phyloP scores from a whole-genome alignment of 2,329 filamentous ascomycete genomes.

The Ascochyta fabae region DNA sequence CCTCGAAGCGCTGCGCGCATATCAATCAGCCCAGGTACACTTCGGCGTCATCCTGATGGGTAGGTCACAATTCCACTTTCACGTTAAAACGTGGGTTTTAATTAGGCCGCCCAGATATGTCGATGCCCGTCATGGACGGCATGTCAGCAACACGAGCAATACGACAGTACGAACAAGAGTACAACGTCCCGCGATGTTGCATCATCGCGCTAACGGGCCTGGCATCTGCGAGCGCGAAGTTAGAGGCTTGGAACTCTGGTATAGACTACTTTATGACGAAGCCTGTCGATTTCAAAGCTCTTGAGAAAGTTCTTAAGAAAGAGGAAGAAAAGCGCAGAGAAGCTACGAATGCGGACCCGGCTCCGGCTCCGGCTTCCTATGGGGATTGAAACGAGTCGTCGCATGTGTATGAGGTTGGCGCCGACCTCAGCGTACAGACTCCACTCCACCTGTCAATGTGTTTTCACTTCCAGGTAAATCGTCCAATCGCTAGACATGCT shows the following conservation, averaged over 20 bases:
- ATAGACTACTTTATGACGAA: constrained; percentile 45
- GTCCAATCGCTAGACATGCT: no score
- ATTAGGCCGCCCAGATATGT: constrained; percentile 32
- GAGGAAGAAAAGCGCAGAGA: constrained; percentile 7
- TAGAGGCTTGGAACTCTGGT: constrained; percentile 39
- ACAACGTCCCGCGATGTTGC: constrained; percentile 20
- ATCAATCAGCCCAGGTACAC: constrained; percentile 19
- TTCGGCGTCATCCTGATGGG: constrained; percentile 45
- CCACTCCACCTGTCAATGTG: no score
- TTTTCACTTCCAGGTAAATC: no score
- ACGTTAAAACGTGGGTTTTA: not conserved
- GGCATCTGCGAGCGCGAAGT: constrained; percentile 29
- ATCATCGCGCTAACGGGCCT: constrained; percentile 43
- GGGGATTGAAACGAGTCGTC: not conserved
- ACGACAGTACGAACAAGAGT: constrained; percentile 35
- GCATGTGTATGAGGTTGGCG: not conserved
- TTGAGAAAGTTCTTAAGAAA: constrained; percentile 27
- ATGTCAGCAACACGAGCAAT: constrained; percentile 44
- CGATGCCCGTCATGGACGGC: constrained; percentile 49
- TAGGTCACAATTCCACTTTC: constrained; percentile 5
- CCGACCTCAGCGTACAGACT: not conserved
- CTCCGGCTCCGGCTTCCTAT: not conserved
- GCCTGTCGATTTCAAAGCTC: constrained; percentile 37
- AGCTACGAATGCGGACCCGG: not conserved
- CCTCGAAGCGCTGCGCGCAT: constrained; percentile 37